These are phyloP conservation scores for Cymodocea nodosa DNA, from an alignment of 116 monocot genomes.

Conservation along the genomic window DNA sequence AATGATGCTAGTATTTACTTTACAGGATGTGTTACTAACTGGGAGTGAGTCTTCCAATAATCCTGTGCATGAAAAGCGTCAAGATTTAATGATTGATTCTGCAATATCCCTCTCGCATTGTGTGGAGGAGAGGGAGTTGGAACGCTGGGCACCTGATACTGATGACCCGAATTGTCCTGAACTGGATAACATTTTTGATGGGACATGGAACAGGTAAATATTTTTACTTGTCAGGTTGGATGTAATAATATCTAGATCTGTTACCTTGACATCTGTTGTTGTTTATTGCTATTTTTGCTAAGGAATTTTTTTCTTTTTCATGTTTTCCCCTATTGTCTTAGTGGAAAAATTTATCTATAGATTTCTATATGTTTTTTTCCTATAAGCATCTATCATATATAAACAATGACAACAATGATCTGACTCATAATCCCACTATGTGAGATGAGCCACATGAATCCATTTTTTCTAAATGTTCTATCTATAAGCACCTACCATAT, in stretches of 20 bases:
- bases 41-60: conserved; percentile 34
- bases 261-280: not conserved
- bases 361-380: too few relatives aligned
- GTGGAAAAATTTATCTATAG: too few relatives aligned
- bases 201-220: conserved; percentile 57
- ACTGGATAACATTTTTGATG: conserved; percentile 72
- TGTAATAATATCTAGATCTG: not conserved
- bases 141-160: conserved; percentile 73
- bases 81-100: conserved; percentile 82
- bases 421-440: too few relatives aligned
- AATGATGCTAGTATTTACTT: not conserved
- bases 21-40: conserved; percentile 53
- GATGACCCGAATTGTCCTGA: conserved; percentile 64
- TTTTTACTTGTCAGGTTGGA: not conserved
- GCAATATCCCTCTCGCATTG: conserved; percentile 65
- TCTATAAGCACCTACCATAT: too few relatives aligned
- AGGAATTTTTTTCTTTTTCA: too few relatives aligned
- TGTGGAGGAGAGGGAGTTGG: conserved; percentile 79
- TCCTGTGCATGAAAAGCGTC: conserved; percentile 33
- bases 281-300: too few relatives aligned
- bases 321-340: too few relatives aligned
- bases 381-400: too few relatives aligned
- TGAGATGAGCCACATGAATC: too few relatives aligned
- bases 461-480: too few relatives aligned
- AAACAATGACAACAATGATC: too few relatives aligned